Evolutionary conservation across 768 basidiomycete species (phyloP).

Genomic region (Rhodotorula paludigena): DNA sequence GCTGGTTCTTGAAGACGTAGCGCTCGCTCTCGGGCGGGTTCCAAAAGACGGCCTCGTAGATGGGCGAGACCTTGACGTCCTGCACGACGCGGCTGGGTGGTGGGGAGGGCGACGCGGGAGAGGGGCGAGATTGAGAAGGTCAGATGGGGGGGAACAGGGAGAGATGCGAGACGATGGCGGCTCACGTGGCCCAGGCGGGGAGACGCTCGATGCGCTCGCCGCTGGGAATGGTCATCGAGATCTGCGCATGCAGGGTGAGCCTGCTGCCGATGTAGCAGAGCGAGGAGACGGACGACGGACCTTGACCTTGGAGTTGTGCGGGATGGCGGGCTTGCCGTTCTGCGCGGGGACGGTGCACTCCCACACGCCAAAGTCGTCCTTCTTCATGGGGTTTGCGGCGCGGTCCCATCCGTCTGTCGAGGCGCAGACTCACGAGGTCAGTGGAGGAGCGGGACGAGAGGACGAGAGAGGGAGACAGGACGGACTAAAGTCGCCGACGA

Average conservation of each 20-base stretch:
- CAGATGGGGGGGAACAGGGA: background rate
- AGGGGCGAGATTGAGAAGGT: background rate
- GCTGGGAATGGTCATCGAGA: slow-evolving; percentile 78
- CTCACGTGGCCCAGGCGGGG: slow-evolving; percentile 76
- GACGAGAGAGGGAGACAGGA: slow-evolving; percentile 38
- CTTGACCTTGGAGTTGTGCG: slow-evolving; percentile 93
- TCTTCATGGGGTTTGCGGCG: slow-evolving; percentile 75
- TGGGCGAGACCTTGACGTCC: slow-evolving; percentile 77
- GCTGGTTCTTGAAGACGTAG: slow-evolving; percentile 68
- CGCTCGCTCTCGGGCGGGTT: slow-evolving; percentile 64
- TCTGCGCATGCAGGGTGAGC: slow-evolving; percentile 51
- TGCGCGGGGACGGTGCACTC: slow-evolving; percentile 70
- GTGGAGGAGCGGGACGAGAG: background rate
- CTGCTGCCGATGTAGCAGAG: background rate
- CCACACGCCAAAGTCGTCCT: slow-evolving; percentile 81
- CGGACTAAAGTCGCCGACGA: slow-evolving; percentile 97
- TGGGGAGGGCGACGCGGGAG: background rate
- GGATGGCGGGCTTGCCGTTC: slow-evolving; percentile 71
- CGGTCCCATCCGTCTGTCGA: slow-evolving; percentile 78
- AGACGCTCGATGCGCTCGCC: slow-evolving; percentile 82
- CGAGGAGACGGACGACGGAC: slow-evolving; percentile 47
- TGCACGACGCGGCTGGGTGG: slow-evolving; percentile 71
- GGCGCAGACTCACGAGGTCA: background rate
- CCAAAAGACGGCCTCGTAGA: slow-evolving; percentile 98
- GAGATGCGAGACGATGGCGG: background rate